Evolutionary conservation across 2,329 filamentous ascomycete genomes (phyloP).

Genomic region (Laburnicola sp.): DNA sequence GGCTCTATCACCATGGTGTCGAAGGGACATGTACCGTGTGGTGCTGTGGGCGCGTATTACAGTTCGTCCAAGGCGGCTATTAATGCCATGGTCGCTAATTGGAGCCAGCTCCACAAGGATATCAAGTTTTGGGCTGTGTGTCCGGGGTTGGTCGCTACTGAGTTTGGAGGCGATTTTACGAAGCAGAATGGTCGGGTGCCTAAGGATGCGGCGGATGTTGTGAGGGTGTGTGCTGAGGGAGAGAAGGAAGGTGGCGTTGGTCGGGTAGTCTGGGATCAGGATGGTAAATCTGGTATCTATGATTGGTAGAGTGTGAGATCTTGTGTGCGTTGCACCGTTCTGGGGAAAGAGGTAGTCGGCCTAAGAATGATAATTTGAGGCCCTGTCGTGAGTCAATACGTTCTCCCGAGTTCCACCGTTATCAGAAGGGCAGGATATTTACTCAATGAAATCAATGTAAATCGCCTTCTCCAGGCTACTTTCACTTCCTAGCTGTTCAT

Average conservation of each 20-base stretch:
- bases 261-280: conserved; percentile 11
- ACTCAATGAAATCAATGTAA: too few species aligned
- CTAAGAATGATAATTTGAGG: too few species aligned
- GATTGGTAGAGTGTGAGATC: conserved; percentile 3
- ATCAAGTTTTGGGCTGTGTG: conserved; percentile 18
- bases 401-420: too few species aligned
- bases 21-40: conserved; percentile 3
- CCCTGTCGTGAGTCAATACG: too few species aligned
- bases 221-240: conserved; percentile 16
- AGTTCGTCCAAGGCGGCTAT: conserved; percentile 26
- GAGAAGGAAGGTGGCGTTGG: conserved; percentile 14
- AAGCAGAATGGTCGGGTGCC: conserved; percentile 15
- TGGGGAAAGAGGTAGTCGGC: too few species aligned
- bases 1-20: conserved; percentile 26
- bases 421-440: too few species aligned
- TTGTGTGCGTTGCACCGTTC: too few species aligned
- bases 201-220: conserved; percentile 14
- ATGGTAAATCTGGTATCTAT: conserved; percentile 9
- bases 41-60: conserved; percentile 11
- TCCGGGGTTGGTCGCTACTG: conserved; percentile 17
- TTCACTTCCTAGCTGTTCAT: too few species aligned
- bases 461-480: too few species aligned
- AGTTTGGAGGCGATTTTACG: conserved; percentile 17
- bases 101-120: conserved; percentile 7
- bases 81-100: conserved; percentile 36